phyloP scores from a whole-genome alignment of 495 filamentous ascomycete species.

The Aspergillus carlsbadensis region DNA sequence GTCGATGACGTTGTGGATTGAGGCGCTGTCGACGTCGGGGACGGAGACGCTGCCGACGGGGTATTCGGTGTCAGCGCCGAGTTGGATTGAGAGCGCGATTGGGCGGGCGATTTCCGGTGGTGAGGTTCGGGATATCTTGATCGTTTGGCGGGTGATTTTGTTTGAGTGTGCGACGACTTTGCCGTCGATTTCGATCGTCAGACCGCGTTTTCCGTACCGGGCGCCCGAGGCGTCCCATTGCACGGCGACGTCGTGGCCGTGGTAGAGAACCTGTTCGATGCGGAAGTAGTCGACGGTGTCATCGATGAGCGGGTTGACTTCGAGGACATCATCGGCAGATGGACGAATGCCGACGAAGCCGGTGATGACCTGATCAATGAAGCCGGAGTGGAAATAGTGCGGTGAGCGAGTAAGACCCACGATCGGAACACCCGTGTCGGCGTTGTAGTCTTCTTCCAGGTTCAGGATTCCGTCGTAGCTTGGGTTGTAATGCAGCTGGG shows the following conservation, averaged over 20 bases:
- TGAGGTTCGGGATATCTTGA: constrained; percentile 5
- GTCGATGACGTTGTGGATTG: constrained; percentile 28
- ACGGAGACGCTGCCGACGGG: constrained; percentile 25
- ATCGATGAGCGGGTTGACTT: constrained; percentile 30
- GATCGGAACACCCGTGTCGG: constrained; percentile 24
- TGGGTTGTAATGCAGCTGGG: constrained; percentile 27
- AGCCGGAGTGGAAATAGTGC: constrained; percentile 36
- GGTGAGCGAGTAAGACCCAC: constrained; percentile 24
- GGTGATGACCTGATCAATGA: constrained; percentile 26
- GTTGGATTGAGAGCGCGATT: constrained; percentile 25
- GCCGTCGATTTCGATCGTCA: constrained; percentile 27
- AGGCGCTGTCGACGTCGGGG: constrained; percentile 17
- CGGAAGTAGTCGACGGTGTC: constrained; percentile 25
- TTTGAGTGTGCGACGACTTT: constrained; percentile 12
- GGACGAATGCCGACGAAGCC: constrained; percentile 30
- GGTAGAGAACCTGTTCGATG: constrained; percentile 28
- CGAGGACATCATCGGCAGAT: constrained; percentile 24
- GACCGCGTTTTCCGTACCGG: constrained; percentile 22
- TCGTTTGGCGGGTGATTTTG: constrained; percentile 12
- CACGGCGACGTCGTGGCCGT: constrained; percentile 29
- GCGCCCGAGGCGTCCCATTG: constrained; percentile 27
- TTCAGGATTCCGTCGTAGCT: constrained; percentile 24
- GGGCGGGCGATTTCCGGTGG: constrained; percentile 16
- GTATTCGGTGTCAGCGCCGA: constrained; percentile 13
- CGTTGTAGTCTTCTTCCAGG: constrained; percentile 31